Evolutionary conservation across 2,329 filamentous ascomycete species (phyloP), one percentile per base, ranked within the genome.

Genomic region (Helminthosporium solani): DNA sequence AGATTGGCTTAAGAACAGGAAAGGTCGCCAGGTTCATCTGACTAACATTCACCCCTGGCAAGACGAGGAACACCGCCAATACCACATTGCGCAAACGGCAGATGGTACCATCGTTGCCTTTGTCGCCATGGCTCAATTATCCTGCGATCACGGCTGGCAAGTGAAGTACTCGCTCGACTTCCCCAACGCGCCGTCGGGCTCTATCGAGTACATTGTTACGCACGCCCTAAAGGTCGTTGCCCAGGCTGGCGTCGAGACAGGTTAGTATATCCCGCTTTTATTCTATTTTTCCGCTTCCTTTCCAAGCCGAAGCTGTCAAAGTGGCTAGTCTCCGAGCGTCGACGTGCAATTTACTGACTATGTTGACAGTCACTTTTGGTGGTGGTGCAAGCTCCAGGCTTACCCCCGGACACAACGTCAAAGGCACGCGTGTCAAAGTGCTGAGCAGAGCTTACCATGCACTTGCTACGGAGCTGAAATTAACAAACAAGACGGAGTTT

Each of bases 131-230:
- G 87, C 88, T 42, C 87, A 90, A 68, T 82, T 96, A 21, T 82
- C 87, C 3, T 88, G 90, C 2, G 77, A 82, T 28, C 83, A 95
- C 66, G 91, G 91, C 44, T 95, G 90, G 83, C 91, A 96, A 75
- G 86, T 96, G 66, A 96, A 96, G 75, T 96, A 94, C 77, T 88
- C 87, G n/a, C 83, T 96, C 44, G 90, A 96, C 71, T 96, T 96
- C 78, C 91, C 90, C 0, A 83, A 82, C 20, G 82, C 90, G 1
- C 87, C 91, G n/a, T 88, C 83, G 35, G 91, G 91, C 37, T 86
- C 88, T 27, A 96, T 96, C 53, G 91, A 96, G 73, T 80, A 86
- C 33, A 81, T 94, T 33, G 87, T 95, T 58, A 83, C 87, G 30
- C 80, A 86, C 63, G 82, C 86, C 0, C 78, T 95, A 49, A 82